Evolutionary conservation across 345 rosid genomes (phyloP), one percentile per base, ranked within the genome.

Genomic region (Eutrema heterophyllum): DNA sequence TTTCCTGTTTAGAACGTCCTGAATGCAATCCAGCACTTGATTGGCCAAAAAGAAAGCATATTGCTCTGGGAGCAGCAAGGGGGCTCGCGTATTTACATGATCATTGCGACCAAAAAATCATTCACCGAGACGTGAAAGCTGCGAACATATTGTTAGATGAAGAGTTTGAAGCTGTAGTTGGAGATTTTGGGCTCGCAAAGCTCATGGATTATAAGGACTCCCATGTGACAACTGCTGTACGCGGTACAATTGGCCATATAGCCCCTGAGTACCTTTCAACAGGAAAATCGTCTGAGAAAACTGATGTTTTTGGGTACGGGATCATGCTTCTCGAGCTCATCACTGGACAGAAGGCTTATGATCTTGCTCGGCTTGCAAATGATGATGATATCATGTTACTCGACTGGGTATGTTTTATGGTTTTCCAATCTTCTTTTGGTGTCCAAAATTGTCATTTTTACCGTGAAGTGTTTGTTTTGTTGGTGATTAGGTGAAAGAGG

Each of bases 261-360:
- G 93, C 97, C 4, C 98, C 98, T 0, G 98, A 94, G 75, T 94
- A 94, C 81, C 92, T 94, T 45, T 89, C 96, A 9, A 88, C 96
- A 5, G 98, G 97, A 60, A 86, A 87, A 83, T 89, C 98, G 9
- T 84, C 93, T 0, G 98, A 94, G 85, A 94, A 89, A 83, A 94
- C 93, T n/a, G 98, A 94, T 81, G 98, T 94, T 58, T 94, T 94
- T 69, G 97, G 96, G 35, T 94, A 91, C n/a, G 97, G 97, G 2
- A 90, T 91, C 64, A 91, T 88, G 98, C 98, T 94, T 86, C 97
- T 94, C 24, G 98, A 94, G 77, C 91, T 94, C 60, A 88, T 94
- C 56, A 91, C 96, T 16, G 98, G 98, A 69, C 97, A 91, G 73
- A 86, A 90, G 78, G 97, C 97, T 59, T 89, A 89, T 7, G 96